Percentiles rank a stretch among this genome's conserved stretches.
Evolutionary conservation across 192 early-diverging fungal genomes (phyloP).

Genomic region (Coemansia sp.): DNA sequence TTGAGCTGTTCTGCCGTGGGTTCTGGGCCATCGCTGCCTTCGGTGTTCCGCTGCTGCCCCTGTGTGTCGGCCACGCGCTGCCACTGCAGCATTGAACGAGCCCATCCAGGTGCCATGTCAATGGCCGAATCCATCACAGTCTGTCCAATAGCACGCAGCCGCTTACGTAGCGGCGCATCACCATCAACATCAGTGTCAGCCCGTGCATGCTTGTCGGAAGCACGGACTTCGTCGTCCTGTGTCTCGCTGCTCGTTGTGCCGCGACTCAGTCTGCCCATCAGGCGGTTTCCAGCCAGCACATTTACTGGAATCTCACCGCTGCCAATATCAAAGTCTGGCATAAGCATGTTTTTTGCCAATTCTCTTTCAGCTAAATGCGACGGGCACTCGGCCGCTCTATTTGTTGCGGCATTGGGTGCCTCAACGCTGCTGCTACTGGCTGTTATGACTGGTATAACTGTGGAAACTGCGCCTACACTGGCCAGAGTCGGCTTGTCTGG

Average conservation of each 20-base stretch:
- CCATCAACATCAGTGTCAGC: not conserved
- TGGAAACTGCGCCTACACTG: not conserved
- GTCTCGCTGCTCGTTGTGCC: not conserved
- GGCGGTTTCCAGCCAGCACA: not conserved
- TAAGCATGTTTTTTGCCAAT: constrained; percentile 16
- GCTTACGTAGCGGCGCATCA: constrained; percentile 18
- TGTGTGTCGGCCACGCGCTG: constrained; percentile 23
- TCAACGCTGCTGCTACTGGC: not conserved
- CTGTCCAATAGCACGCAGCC: constrained; percentile 23
- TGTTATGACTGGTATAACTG: not conserved
- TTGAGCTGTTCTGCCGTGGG: constrained; percentile 16
- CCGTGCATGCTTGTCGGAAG: not conserved
- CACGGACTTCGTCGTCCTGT: not conserved
- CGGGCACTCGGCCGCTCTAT: not conserved
- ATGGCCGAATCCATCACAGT: constrained; percentile 19
- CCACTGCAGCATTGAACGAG: constrained; percentile 23
- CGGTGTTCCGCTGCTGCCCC: constrained; percentile 14
- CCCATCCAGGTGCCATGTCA: constrained; percentile 46
- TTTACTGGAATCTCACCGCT: not conserved
- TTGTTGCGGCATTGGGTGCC: not conserved
- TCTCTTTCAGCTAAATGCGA: not conserved
- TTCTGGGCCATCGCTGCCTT: not conserved
- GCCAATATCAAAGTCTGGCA: constrained; percentile 34
- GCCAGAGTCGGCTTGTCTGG: not conserved
- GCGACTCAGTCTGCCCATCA: not conserved